Evolutionary conservation across 768 basidiomycete genomes (phyloP).

Genomic region (Pleurotus djamor): DNA sequence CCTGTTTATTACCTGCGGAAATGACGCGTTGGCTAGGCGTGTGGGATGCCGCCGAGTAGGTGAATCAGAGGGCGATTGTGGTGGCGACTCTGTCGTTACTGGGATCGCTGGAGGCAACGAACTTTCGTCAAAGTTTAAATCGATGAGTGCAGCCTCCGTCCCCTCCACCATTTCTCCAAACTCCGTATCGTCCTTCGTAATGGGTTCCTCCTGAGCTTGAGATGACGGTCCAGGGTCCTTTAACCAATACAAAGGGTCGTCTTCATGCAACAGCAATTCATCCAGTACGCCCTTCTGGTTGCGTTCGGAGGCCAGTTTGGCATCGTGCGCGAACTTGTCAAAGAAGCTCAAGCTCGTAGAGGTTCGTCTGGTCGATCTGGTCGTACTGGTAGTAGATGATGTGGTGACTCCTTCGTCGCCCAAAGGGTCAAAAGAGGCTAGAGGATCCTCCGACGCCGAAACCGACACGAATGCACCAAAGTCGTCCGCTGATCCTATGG

Average conservation of each 20-base stretch:
- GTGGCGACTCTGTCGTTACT: not conserved
- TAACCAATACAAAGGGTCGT: conserved; percentile 69
- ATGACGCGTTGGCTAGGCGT: conserved; percentile 16
- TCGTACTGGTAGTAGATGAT: not conserved
- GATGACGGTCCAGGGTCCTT: conserved; percentile 15
- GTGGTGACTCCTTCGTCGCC: not conserved
- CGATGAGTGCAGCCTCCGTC: conserved; percentile 19
- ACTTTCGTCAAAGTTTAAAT: conserved; percentile 29
- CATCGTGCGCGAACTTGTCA: conserved; percentile 55
- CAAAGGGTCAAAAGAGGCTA: conserved; percentile 15
- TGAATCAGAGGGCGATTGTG: conserved; percentile 4
- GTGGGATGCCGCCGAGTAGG: conserved; percentile 10
- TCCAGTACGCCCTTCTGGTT: conserved; percentile 55
- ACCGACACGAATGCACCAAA: conserved; percentile 61
- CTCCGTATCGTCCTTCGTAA: conserved; percentile 1
- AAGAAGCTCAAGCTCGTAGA: conserved; percentile 50
- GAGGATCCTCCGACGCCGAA: conserved; percentile 45
- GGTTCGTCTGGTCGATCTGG: not conserved
- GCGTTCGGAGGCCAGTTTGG: conserved; percentile 50
- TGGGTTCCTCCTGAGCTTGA: not conserved
- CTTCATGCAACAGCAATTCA: conserved; percentile 64
- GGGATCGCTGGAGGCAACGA: not conserved
- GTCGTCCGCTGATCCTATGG: conserved; percentile 28
- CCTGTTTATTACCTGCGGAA: conserved; percentile 24
- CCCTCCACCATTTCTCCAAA: conserved; percentile 6